These are phyloP conservation scores for Trifolium pratense DNA, from an alignment of 306 rosid genomes.

Conservation along the genomic window DNA sequence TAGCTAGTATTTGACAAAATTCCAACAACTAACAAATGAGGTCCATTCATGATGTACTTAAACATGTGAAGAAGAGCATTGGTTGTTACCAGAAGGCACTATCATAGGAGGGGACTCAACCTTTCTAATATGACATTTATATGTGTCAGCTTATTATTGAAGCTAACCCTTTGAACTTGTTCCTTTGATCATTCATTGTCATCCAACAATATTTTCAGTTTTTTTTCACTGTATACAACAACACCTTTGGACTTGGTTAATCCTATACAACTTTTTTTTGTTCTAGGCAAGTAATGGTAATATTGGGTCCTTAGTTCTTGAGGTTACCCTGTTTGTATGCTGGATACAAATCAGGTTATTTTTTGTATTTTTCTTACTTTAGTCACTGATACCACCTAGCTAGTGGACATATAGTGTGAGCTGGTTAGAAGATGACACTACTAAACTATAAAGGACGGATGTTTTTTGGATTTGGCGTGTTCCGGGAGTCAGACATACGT, in stretches of 20 bases:
- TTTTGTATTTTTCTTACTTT: conserved; percentile 16
- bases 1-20: not conserved
- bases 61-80: conserved; percentile 17
- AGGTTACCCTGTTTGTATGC: conserved; percentile 6
- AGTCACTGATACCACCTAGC: not conserved
- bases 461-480: too few species aligned
- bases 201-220: conserved; percentile 25
- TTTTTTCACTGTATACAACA: not conserved
- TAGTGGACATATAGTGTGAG: too few species aligned
- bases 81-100: not conserved
- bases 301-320: not conserved
- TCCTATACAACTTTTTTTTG: not conserved
- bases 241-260: not conserved
- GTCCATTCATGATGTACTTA: not conserved
- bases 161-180: not conserved
- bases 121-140: not conserved
- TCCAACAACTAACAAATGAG: conserved; percentile 3
- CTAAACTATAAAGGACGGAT: not conserved
- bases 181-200: conserved; percentile 34
- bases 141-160: not conserved
- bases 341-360: conserved; percentile 17
- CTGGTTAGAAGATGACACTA: conserved; percentile 18
- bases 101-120: not conserved
- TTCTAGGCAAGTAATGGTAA: conserved; percentile 16
- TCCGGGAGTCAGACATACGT: too few species aligned